These are phyloP conservation scores for Candolleomyces efflorescens DNA, from an alignment of 768 basidiomycete genomes.

Conservation along the genomic window DNA sequence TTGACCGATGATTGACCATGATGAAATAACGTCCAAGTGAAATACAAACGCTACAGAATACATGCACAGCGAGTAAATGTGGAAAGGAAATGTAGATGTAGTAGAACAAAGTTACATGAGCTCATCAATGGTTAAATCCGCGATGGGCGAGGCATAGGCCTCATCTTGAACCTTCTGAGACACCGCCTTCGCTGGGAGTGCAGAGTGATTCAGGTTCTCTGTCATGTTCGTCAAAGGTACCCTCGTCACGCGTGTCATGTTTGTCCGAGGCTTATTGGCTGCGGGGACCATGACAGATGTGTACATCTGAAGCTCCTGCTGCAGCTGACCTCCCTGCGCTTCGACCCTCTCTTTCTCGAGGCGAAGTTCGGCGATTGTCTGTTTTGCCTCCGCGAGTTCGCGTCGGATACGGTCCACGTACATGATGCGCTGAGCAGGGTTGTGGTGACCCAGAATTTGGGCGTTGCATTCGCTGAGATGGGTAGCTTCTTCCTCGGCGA, in stretches of 20 bases:
- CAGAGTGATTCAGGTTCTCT: conserved; percentile 29
- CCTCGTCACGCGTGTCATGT: conserved; percentile 47
- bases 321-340: conserved; percentile 41
- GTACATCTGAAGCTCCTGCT: conserved; percentile 55
- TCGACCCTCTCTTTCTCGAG: conserved; percentile 46
- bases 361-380: conserved; percentile 47
- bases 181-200: not conserved
- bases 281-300: conserved; percentile 49
- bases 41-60: too few relatives aligned
- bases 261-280: conserved; percentile 50
- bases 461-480: conserved; percentile 80
- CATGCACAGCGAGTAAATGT: not conserved
- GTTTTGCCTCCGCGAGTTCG: conserved; percentile 74
- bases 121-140: conserved; percentile 52
- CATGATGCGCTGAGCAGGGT: conserved; percentile 80
- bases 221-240: conserved; percentile 43
- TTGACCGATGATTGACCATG: too few relatives aligned
- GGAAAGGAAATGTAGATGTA: not conserved
- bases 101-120: conserved; percentile 8
- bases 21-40: too few relatives aligned
- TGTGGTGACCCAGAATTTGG: conserved; percentile 78
- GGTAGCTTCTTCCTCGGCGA: conserved; percentile 77
- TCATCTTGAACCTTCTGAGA: conserved; percentile 12
- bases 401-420: conserved; percentile 82
- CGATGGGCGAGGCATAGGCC: conserved; percentile 29